Conservation (phyloP, 768 basidiomycete species). For the Erythrobasidium yunnanense region DNA sequence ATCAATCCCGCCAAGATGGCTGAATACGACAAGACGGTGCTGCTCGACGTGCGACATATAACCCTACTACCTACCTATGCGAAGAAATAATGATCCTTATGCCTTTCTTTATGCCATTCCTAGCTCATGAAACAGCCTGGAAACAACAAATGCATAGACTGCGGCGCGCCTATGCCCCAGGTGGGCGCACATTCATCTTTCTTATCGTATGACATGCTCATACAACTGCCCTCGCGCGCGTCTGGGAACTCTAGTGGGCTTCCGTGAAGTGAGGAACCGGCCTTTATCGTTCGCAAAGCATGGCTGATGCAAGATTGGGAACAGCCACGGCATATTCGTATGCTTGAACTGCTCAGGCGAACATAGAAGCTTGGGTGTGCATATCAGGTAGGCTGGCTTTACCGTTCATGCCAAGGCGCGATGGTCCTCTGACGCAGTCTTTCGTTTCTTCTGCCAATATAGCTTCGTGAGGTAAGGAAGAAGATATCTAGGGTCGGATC, state of each 20-base stretch:
- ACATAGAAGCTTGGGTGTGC: slow-evolving; percentile 47
- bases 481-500: neutral
- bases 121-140: slow-evolving; percentile 19
- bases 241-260: slow-evolving; percentile 3
- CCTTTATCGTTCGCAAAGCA: no score
- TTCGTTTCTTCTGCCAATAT: neutral
- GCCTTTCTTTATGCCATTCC: neutral
- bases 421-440: neutral
- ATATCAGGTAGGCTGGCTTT: slow-evolving; percentile 12
- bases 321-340: slow-evolving; percentile 60
- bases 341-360: slow-evolving; percentile 60
- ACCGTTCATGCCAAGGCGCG: neutral
- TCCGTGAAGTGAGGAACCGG: slow-evolving; percentile 10
- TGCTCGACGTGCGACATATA: slow-evolving; percentile 3
- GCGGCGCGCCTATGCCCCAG: neutral
- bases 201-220: neutral
- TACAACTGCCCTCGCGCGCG: neutral
- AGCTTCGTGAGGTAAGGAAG: slow-evolving; percentile 31
- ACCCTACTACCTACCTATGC: neutral
- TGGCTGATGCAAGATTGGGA: no score
- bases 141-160: slow-evolving; percentile 26
- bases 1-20: slow-evolving; percentile 16
- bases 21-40: slow-evolving; percentile 23
- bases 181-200: neutral
- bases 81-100: no score